phyloP scores from a whole-genome alignment of 2,329 filamentous ascomycete genomes.

The Colletotrichum spinosum region DNA sequence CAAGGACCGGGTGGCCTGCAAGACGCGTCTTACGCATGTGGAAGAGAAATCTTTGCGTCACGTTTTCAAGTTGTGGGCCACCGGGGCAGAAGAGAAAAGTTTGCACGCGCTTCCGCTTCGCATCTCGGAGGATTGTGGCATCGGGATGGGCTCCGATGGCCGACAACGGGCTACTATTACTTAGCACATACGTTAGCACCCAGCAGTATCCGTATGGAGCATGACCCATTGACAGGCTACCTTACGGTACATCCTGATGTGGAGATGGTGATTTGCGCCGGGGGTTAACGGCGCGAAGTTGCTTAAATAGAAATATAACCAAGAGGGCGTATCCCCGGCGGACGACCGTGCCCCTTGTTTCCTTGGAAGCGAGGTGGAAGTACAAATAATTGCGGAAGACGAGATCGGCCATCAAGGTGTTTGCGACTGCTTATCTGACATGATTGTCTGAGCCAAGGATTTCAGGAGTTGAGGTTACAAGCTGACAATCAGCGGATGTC shows the following conservation, averaged over 20 bases:
- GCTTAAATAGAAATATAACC: slow-evolving; percentile 15
- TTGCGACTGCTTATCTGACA: slow-evolving; percentile 21
- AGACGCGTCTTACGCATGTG: no score
- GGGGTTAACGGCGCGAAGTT: slow-evolving; percentile 26
- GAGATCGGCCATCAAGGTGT: slow-evolving; percentile 20
- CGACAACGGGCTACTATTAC: slow-evolving; percentile 2
- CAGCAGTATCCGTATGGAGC: no score
- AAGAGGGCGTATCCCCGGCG: not conserved
- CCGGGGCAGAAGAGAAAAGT: slow-evolving; percentile 21
- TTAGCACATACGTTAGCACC: no score
- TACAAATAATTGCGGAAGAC: not conserved
- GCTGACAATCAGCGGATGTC: not conserved
- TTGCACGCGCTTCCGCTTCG: slow-evolving; percentile 16
- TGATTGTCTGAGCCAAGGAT: slow-evolving; percentile 1
- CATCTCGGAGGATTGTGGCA: slow-evolving; percentile 26
- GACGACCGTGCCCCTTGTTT: slow-evolving; percentile 4
- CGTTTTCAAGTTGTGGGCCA: slow-evolving; percentile 17
- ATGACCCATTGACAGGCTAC: not conserved
- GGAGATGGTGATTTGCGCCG: slow-evolving; percentile 35
- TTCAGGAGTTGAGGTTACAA: not conserved
- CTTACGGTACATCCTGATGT: slow-evolving; percentile 1
- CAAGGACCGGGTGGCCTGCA: no score
- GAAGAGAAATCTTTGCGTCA: no score
- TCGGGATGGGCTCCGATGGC: slow-evolving; percentile 31
- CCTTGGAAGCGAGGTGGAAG: no score